Evolutionary conservation across 2,329 filamentous ascomycete genomes (phyloP), one percentile per base, ranked within the genome.

Genomic region (Zasmidium citrigriseum): DNA sequence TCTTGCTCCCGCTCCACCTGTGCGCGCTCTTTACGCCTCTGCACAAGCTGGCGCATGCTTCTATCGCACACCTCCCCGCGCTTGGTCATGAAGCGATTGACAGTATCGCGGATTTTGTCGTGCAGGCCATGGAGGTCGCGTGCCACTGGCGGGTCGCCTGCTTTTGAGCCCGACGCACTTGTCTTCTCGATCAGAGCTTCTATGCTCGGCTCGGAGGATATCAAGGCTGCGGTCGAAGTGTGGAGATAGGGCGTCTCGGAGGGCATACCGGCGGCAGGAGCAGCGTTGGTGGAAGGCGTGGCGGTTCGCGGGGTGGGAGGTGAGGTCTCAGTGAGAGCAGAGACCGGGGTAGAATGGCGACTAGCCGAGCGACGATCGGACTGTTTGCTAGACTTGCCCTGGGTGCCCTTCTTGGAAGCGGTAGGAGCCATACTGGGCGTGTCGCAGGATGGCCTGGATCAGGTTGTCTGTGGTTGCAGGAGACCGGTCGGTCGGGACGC

Each of bases 331-430:
- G 70, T 69, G 23, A 69, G 64, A 27, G 68, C 62, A 29, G 84
- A 82, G 69, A 84, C 83, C 34, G 90, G 90, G 16, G 90, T 93
- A 34, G 89, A 90, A 74, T 92, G 93, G 70, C 90, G 87, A 72
- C 89, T 92, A 61, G 85, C 82, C 67, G 87, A 89, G 66, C 86
- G 86, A 61, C 86, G 82, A 66, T 83, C 82, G 65, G 81, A 34
- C 52, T 60, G 58, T 24, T 53, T 81, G 60, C 80, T 56, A 22
- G 56, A 57, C 38, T 66, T 67, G 55, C 60, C 49, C 27, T 60
- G 61, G 14, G 66, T 59, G 58, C 67, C 66, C 54, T 70, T 71
- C 63, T 73, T 73, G 52, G 70, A 68, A 25, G 65, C 64, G 45
- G 61, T 52, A 0, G 68, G 58, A 44, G 63, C 46, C 67, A 69